These are phyloP conservation scores for Bruguiera parviflora DNA, from an alignment of 345 rosid genomes.

Conservation along the genomic window DNA sequence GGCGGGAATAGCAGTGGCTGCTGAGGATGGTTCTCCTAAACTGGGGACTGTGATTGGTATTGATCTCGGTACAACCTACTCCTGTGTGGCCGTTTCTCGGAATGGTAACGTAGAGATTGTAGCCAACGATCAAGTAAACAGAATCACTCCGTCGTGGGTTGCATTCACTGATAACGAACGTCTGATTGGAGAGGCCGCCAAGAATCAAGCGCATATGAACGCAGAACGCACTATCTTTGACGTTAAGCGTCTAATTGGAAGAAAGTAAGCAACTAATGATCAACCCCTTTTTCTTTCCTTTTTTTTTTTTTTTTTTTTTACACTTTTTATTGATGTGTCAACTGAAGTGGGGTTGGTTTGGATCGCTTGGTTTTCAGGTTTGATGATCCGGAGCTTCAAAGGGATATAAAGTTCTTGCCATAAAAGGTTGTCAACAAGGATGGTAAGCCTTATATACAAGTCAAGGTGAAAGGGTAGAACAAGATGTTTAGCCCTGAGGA, in stretches of 20 bases:
- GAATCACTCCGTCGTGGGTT: slow-evolving; percentile 70
- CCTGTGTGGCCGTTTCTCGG: slow-evolving; percentile 50
- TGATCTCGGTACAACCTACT: slow-evolving; percentile 56
- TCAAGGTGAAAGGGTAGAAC: no score
- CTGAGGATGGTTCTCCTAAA: slow-evolving; percentile 22
- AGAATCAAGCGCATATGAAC: slow-evolving; percentile 55
- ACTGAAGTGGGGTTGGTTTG: no score
- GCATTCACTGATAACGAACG: slow-evolving; percentile 63
- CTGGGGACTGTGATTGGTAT: slow-evolving; percentile 55
- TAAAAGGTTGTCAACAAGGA: slow-evolving; percentile 43
- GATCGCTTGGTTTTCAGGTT: slow-evolving; percentile 14
- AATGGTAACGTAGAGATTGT: slow-evolving; percentile 49
- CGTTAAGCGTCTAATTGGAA: slow-evolving; percentile 56
- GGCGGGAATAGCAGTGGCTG: slow-evolving; percentile 27
- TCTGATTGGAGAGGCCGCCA: slow-evolving; percentile 64
- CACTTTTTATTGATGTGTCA: not conserved
- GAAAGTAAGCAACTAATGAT: slow-evolving; percentile 20
- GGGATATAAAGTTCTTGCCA: slow-evolving; percentile 54
- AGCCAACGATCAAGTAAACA: slow-evolving; percentile 65
- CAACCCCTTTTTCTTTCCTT: not conserved
- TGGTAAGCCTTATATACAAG: slow-evolving; percentile 29
- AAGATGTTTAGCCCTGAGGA: no score
- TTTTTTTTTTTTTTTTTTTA: not conserved
- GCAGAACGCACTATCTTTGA: slow-evolving; percentile 48
- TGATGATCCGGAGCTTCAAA: slow-evolving; percentile 48